Conservation (phyloP, 441 rosid species). For the Metrosideros polymorpha region DNA sequence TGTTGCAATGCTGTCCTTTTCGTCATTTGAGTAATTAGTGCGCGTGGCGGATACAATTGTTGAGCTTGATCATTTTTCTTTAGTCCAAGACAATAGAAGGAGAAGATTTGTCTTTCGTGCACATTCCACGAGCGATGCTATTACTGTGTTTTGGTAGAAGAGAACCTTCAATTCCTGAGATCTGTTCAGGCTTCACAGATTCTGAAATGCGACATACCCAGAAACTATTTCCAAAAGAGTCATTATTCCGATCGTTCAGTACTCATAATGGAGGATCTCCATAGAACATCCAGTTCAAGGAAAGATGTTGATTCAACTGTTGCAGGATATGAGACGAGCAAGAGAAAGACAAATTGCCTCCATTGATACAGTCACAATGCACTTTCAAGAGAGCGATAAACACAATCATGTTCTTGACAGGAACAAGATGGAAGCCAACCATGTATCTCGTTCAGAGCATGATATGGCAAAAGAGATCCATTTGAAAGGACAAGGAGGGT, state of each 20-base stretch:
- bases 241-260: neutral
- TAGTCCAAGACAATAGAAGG: neutral
- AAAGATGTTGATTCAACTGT: neutral
- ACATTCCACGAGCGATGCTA: neutral
- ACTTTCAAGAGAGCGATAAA: neutral
- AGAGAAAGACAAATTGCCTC: neutral
- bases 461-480: neutral
- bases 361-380: neutral
- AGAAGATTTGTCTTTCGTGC: neutral
- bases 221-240: neutral
- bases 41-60: neutral
- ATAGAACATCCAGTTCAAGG: neutral
- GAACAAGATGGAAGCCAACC: neutral
- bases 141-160: neutral
- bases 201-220: neutral
- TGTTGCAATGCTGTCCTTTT: neutral
- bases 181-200: neutral
- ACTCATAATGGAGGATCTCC: neutral
- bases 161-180: neutral
- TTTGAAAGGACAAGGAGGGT: neutral
- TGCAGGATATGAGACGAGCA: neutral
- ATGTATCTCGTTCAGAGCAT: neutral
- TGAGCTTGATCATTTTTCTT: neutral
- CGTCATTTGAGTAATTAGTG: neutral
- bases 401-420: neutral